phyloP scores from a whole-genome alignment of 768 basidiomycete species.

The Trametes cinnabarina region DNA sequence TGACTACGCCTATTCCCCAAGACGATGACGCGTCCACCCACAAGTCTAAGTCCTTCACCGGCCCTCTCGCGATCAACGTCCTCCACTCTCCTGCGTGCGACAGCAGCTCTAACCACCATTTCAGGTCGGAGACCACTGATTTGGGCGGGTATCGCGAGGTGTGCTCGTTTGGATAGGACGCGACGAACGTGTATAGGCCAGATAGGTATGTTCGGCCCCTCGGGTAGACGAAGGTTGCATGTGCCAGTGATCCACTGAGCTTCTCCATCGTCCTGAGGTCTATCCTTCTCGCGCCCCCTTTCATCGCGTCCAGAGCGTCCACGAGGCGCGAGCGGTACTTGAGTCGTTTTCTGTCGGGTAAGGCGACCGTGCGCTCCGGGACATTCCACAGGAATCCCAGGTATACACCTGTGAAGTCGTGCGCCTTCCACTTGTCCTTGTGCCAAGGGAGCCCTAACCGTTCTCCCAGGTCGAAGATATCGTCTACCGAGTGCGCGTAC shows the following conservation, averaged over 20 bases:
- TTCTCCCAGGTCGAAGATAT: conserved; percentile 6
- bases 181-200: conserved; percentile 27
- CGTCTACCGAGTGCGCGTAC: background rate
- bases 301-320: conserved; percentile 10
- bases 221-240: conserved; percentile 33
- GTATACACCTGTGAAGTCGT: conserved; percentile 22
- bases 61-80: background rate
- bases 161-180: conserved; percentile 24
- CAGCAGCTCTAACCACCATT: conserved; percentile 33
- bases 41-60: background rate
- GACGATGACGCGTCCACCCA: background rate
- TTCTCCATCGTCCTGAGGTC: conserved; percentile 16
- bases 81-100: background rate
- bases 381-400: conserved; percentile 36
- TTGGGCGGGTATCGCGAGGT: conserved; percentile 17
- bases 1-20: background rate
- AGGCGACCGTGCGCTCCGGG: conserved; percentile 21
- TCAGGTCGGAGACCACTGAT: conserved; percentile 28
- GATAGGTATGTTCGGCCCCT: conserved; percentile 29
- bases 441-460: conserved; percentile 28
- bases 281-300: background rate
- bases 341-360: conserved; percentile 31
- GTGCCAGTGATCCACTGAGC: conserved; percentile 33
- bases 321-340: conserved; percentile 24
- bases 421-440: conserved; percentile 19